Evolutionary conservation across 2,329 filamentous ascomycete species (phyloP).

Genomic region (Rhinocladiella similis): DNA sequence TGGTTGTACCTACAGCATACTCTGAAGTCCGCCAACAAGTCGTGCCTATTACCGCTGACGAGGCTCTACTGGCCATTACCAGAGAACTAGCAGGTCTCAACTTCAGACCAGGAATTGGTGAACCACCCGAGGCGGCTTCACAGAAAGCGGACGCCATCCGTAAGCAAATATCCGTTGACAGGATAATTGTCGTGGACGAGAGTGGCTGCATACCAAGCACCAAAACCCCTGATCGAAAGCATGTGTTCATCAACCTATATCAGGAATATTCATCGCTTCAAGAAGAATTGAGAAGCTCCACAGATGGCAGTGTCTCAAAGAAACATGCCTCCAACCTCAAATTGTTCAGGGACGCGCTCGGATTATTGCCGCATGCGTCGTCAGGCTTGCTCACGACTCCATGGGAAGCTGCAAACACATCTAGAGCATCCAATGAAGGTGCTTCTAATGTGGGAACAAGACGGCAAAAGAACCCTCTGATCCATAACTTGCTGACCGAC

Average conservation of each 20-base stretch:
- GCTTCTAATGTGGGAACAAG: constrained; percentile 55
- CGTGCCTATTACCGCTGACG: constrained; percentile 55
- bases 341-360: constrained; percentile 68
- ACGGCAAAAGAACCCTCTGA: constrained; percentile 76
- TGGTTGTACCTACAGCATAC: constrained; percentile 67
- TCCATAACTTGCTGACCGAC: constrained; percentile 94
- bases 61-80: constrained; percentile 74
- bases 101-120: constrained; percentile 43
- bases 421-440: constrained; percentile 33
- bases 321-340: constrained; percentile 49
- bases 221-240: constrained; percentile 51
- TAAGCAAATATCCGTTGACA: constrained; percentile 68
- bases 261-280: constrained; percentile 78
- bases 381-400: constrained; percentile 90
- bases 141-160: constrained; percentile 43
- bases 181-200: constrained; percentile 85
- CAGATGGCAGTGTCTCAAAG: constrained; percentile 29
- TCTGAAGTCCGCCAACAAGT: constrained; percentile 50
- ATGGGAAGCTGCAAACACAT: constrained; percentile 70
- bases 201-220: constrained; percentile 73
- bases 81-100: constrained; percentile 72
- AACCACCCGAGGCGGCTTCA: constrained; percentile 43
- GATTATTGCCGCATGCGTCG: constrained; percentile 76
- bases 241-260: constrained; percentile 90
- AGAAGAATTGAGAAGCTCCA: constrained; percentile 53